phyloP scores from a whole-genome alignment of 2,329 filamentous ascomycete genomes.

The Colletotrichum sp. region DNA sequence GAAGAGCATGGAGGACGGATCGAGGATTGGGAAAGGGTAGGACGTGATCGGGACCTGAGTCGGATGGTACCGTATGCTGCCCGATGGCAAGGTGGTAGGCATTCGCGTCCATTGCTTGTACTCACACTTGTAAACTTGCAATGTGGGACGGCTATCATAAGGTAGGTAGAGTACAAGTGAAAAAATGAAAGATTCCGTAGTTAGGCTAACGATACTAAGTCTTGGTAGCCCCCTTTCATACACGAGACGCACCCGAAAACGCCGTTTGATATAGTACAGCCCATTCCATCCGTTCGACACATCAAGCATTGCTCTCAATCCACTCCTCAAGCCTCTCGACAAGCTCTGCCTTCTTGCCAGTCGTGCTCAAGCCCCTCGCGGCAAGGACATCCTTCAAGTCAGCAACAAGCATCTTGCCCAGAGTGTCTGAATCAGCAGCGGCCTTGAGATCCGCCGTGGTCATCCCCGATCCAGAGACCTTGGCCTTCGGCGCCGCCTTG shows the following conservation, averaged over 20 bases:
- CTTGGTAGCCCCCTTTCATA: not conserved
- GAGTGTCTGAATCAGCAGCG: conserved; percentile 46
- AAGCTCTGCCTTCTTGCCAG: conserved; percentile 59
- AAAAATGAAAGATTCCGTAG: not conserved
- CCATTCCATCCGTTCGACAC: not conserved
- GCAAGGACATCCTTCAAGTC: conserved; percentile 55
- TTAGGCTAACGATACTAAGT: fast-evolving
- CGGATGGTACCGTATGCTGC: not conserved
- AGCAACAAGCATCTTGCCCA: conserved; percentile 59
- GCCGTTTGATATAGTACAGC: not conserved
- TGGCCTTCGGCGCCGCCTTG: conserved; percentile 32
- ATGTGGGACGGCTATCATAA: not conserved
- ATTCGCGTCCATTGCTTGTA: not conserved
- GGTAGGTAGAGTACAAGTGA: not conserved
- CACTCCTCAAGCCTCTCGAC: conserved; percentile 61
- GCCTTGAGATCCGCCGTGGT: conserved; percentile 51
- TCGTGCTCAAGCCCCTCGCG: conserved; percentile 50
- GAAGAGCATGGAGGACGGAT: not conserved
- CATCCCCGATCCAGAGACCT: conserved; percentile 36
- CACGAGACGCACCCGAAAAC: not conserved
- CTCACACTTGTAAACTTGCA: not conserved
- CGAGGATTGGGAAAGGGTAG: too few relatives aligned
- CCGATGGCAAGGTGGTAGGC: not conserved
- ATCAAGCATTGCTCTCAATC: conserved; percentile 50
- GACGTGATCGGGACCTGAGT: not conserved